These are phyloP conservation scores for Psilocybe cyanescens DNA, from an alignment of 768 basidiomycete genomes.

Conservation along the genomic window DNA sequence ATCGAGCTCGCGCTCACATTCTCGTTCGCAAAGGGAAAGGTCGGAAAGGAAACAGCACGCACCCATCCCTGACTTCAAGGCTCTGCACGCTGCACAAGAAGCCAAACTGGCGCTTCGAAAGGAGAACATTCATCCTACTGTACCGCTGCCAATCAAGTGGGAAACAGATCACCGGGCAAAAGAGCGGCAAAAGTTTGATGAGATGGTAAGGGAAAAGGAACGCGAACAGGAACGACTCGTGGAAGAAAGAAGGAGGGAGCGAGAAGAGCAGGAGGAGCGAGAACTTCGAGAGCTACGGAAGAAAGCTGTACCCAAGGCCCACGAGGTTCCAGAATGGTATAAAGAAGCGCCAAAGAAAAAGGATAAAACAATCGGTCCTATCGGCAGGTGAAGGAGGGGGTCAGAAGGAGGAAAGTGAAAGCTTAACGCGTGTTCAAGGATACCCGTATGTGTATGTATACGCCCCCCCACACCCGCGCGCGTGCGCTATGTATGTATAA, in stretches of 20 bases:
- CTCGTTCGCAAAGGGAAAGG: constrained; percentile 18
- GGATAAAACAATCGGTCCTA: constrained; percentile 10
- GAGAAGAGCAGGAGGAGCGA: constrained; percentile 60
- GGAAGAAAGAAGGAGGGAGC: constrained; percentile 50
- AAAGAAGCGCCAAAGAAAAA: constrained; percentile 62
- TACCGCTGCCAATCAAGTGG: constrained; percentile 52
- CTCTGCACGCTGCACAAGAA: constrained; percentile 54
- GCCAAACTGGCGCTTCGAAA: constrained; percentile 45
- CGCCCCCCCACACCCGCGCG: neutral
- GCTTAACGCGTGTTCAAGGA: neutral
- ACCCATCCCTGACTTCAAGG: constrained; percentile 57
- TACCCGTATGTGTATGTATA: no score
- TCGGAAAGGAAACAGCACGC: constrained; percentile 19
- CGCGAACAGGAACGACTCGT: constrained; percentile 47
- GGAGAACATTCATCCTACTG: constrained; percentile 48
- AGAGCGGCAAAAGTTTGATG: constrained; percentile 69
- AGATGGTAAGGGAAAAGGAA: constrained; percentile 58
- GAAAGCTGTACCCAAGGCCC: constrained; percentile 67
- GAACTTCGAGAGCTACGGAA: constrained; percentile 65
- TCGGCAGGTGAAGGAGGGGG: neutral
- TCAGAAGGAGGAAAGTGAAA: neutral
- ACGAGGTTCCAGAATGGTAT: constrained; percentile 81
- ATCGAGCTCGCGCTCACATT: constrained; percentile 7
- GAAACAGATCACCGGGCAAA: constrained; percentile 59
- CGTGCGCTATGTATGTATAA: constrained; percentile 12